Evolutionary conservation across 1,284 basidiomycete genomes (phyloP).

Genomic region (Cutaneotrichosporon sp.): DNA sequence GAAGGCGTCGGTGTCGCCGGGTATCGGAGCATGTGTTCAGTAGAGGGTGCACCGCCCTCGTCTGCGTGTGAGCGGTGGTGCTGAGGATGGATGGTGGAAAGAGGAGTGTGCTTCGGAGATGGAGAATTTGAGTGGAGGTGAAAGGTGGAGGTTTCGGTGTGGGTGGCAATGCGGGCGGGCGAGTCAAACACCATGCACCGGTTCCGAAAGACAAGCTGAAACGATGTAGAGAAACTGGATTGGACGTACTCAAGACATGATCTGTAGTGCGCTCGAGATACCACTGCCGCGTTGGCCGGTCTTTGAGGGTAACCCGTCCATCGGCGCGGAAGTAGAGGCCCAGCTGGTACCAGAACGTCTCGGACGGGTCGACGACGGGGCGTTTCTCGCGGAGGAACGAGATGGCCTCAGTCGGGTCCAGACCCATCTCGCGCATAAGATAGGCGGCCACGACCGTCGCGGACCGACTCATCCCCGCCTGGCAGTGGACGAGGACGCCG

Average conservation of each 20-base stretch:
- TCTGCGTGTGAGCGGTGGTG: conserved; percentile 44
- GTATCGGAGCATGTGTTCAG: conserved; percentile 68
- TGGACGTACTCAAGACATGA: conserved; percentile 64
- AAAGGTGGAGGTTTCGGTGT: not conserved
- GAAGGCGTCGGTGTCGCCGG: conserved; percentile 64
- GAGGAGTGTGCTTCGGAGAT: not conserved
- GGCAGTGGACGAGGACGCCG: conserved; percentile 78
- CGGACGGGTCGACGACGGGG: conserved; percentile 67
- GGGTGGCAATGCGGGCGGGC: not conserved
- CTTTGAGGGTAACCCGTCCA: conserved; percentile 62
- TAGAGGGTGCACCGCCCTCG: conserved; percentile 60
- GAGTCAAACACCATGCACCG: not conserved
- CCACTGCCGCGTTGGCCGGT: conserved; percentile 69
- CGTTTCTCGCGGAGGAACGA: conserved; percentile 61
- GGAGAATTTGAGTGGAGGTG: not conserved
- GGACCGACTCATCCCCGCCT: conserved; percentile 77
- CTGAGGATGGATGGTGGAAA: not conserved
- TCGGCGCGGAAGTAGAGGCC: conserved; percentile 68
- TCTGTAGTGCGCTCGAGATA: conserved; percentile 70
- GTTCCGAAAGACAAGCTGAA: not conserved
- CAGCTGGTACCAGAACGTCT: conserved; percentile 70
- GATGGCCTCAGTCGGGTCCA: conserved; percentile 64
- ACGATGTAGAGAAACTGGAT: not conserved
- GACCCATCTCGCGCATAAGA: conserved; percentile 65
- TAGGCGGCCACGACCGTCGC: conserved; percentile 77